Conservation (phyloP, 164 flowering plant species). For the Paratinospora sagittata region DNA sequence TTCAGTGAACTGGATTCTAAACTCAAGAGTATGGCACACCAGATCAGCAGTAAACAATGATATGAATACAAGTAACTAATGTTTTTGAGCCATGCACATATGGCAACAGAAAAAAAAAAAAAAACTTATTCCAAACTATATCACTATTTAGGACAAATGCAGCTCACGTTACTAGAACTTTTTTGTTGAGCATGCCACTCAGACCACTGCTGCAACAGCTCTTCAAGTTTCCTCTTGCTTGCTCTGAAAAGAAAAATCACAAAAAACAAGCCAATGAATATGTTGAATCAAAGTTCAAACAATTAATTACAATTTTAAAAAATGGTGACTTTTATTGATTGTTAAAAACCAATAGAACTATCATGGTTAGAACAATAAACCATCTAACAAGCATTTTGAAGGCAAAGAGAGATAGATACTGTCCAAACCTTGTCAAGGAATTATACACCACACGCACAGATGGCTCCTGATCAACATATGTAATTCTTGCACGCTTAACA, state of each 20-base stretch:
- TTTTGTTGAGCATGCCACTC: conserved; percentile 65
- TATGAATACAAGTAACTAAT: background rate
- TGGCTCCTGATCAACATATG: conserved; percentile 53
- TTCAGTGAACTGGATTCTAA: conserved; percentile 5
- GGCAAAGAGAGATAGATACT: conserved; percentile 8
- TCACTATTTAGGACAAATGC: background rate
- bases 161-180: conserved; percentile 42
- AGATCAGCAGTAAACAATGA: background rate
- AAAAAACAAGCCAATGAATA: background rate
- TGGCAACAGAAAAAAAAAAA: background rate
- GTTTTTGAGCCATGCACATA: background rate
- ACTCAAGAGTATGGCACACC: conserved; percentile 3
- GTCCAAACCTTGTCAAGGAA: conserved; percentile 62
- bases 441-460: conserved; percentile 60
- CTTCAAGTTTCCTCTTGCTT: conserved; percentile 74
- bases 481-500: conserved; percentile 58
- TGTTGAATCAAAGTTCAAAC: background rate
- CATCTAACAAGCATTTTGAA: background rate
- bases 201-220: conserved; percentile 81
- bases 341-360: background rate
- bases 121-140: background rate
- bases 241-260: conserved; percentile 36
- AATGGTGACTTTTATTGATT: background rate
- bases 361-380: background rate
- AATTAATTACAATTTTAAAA: background rate